Conservation (phyloP, 305 asterid species). For the Ilex paraguariensis region DNA sequence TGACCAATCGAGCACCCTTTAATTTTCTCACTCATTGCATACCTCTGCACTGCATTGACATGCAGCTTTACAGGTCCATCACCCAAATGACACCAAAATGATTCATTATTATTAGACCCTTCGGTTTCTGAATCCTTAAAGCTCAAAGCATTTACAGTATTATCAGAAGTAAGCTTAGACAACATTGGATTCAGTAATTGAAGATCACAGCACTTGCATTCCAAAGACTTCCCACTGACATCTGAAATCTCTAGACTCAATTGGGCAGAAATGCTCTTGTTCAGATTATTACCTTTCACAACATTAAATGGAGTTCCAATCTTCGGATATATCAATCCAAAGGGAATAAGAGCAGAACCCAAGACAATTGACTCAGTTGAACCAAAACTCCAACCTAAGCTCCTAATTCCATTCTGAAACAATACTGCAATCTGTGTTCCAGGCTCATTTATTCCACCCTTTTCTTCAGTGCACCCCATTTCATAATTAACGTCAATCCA, state of each 20-base stretch:
- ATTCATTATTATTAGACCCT: conserved; percentile 18
- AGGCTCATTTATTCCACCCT: conserved; percentile 12
- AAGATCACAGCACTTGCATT: conserved; percentile 69
- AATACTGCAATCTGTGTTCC: conserved; percentile 11
- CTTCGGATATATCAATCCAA: conserved; percentile 72
- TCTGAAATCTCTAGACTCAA: conserved; percentile 65
- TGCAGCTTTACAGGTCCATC: conserved; percentile 42
- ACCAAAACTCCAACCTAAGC: conserved; percentile 79
- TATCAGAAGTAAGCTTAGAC: conserved; percentile 24
- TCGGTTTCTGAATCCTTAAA: conserved; percentile 31
- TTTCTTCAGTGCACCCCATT: conserved; percentile 19
- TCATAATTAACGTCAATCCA: conserved; percentile 64
- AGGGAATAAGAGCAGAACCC: conserved; percentile 75
- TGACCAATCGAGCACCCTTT: conserved; percentile 31
- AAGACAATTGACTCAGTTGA: conserved; percentile 60
- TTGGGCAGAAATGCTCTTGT: conserved; percentile 35
- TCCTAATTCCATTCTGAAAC: conserved; percentile 36
- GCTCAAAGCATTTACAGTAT: conserved; percentile 24
- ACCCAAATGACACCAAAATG: conserved; percentile 33
- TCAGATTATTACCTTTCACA: conserved; percentile 24
- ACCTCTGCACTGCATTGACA: conserved; percentile 49
- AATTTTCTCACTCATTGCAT: conserved; percentile 23
- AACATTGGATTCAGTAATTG: conserved; percentile 46
- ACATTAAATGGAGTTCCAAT: conserved; percentile 44
- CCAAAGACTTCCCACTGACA: conserved; percentile 64